Percentiles rank a stretch among this genome's conserved stretches.
phyloP scores from a whole-genome alignment of 176 grass and related monocot species.

The Puya raimondii region DNA sequence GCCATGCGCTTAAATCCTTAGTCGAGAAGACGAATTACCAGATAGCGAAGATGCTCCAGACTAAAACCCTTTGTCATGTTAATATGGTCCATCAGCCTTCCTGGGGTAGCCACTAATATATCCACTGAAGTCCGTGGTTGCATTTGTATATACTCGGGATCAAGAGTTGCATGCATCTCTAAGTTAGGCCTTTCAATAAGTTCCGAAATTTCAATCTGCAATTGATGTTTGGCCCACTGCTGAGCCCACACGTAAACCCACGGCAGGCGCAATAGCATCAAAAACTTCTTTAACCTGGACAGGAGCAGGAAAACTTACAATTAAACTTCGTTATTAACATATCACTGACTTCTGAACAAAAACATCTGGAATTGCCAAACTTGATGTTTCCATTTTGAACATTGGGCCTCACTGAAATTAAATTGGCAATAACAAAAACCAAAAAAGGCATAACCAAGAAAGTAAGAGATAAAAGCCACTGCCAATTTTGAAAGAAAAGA shows the following conservation, averaged over 20 bases:
- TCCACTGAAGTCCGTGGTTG: slow-evolving; percentile 74
- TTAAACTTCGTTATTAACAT: background rate
- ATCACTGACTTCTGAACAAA: background rate
- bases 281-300: slow-evolving; percentile 92
- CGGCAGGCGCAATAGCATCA: slow-evolving; percentile 63
- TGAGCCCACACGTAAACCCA: slow-evolving; percentile 69
- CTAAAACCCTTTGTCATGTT: slow-evolving; percentile 94
- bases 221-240: slow-evolving; percentile 89
- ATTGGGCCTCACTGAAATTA: no score
- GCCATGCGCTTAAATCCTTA: background rate
- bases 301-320: slow-evolving; percentile 8
- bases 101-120: slow-evolving; percentile 89
- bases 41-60: slow-evolving; percentile 84
- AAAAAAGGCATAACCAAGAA: no score
- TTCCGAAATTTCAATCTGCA: slow-evolving; percentile 64
- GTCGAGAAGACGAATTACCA: slow-evolving; percentile 33
- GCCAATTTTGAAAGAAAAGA: no score
- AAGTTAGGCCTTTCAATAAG: slow-evolving; percentile 54
- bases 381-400: no score
- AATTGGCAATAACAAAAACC: no score
- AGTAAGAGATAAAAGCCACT: no score
- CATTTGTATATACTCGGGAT: slow-evolving; percentile 58
- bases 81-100: slow-evolving; percentile 96
- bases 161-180: slow-evolving; percentile 48
- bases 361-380: background rate